A percentile compares a stretch with the other conserved stretches of the same genome.
These are phyloP conservation scores for Gigaspora rosea DNA, from an alignment of 192 early-diverging fungal species.

Conservation along the genomic window DNA sequence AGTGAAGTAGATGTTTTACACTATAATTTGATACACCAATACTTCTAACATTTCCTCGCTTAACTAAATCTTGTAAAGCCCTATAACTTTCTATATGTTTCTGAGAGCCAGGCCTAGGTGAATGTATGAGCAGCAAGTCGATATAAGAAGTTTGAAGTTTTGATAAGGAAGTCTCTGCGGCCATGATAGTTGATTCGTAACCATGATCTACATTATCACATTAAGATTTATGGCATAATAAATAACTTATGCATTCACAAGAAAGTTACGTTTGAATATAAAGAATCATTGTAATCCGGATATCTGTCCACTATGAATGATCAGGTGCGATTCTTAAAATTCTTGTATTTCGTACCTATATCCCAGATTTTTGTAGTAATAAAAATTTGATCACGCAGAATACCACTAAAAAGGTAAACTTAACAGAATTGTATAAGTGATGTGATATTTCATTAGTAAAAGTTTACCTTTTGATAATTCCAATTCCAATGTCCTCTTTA, in stretches of 20 bases:
- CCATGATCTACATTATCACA: conserved; percentile 43
- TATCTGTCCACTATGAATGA: too few species aligned
- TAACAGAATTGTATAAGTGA: not conserved
- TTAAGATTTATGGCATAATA: too few species aligned
- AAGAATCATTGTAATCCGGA: too few species aligned
- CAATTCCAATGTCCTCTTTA: conserved; percentile 47
- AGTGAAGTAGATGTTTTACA: conserved; percentile 51
- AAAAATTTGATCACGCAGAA: conserved; percentile 56
- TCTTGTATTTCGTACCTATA: not conserved
- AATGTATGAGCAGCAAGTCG: conserved; percentile 65
- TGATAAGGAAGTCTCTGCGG: conserved; percentile 53
- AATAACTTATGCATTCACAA: too few species aligned
- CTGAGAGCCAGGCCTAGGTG: conserved; percentile 52
- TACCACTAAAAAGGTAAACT: conserved; percentile 17
- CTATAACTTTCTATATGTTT: conserved; percentile 50
- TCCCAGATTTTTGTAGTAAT: conserved; percentile 66
- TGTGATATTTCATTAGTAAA: not conserved
- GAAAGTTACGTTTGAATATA: too few species aligned
- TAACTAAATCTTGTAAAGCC: conserved; percentile 51
- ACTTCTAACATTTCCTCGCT: conserved; percentile 52
- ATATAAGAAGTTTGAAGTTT: conserved; percentile 57
- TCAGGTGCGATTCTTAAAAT: too few species aligned
- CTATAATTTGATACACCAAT: conserved; percentile 63
- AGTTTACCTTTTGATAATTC: conserved; percentile 46
- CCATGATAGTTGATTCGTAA: conserved; percentile 47